phyloP scores from a whole-genome alignment of 164 flowering plant species.

The Vitis amurensis region DNA sequence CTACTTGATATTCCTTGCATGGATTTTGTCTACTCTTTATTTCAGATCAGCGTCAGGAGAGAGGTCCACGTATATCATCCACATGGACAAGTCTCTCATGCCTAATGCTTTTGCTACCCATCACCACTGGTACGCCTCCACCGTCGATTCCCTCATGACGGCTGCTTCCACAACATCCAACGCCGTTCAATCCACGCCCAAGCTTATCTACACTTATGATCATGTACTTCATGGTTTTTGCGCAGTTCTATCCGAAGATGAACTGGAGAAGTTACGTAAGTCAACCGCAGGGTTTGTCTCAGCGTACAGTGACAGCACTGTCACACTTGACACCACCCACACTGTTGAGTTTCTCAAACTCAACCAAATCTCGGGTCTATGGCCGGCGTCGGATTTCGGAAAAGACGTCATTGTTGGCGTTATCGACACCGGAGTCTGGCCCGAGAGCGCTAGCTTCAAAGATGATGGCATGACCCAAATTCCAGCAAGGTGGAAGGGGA shows the following conservation, averaged over 20 bases:
- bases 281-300: constrained; percentile 33
- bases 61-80: constrained; percentile 43
- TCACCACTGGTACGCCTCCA: constrained; percentile 41
- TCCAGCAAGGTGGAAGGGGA: constrained; percentile 64
- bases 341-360: constrained; percentile 49
- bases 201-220: constrained; percentile 38
- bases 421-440: constrained; percentile 73
- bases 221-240: constrained; percentile 53
- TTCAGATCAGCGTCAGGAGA: constrained; percentile 2
- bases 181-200: background rate
- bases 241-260: constrained; percentile 28
- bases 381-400: constrained; percentile 58
- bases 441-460: constrained; percentile 58
- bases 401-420: constrained; percentile 60
- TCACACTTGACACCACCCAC: constrained; percentile 50
- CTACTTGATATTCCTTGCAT: constrained; percentile 12
- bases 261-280: constrained; percentile 28
- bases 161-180: background rate
- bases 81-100: constrained; percentile 60
- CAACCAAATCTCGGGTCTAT: constrained; percentile 33
- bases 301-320: constrained; percentile 27
- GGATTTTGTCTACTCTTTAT: constrained; percentile 9
- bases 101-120: constrained; percentile 41
- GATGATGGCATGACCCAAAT: constrained; percentile 53
- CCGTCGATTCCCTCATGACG: constrained; percentile 27